Evolutionary conservation across 257 asterid genomes (phyloP).

Genomic region (Penstemon davidsonii): DNA sequence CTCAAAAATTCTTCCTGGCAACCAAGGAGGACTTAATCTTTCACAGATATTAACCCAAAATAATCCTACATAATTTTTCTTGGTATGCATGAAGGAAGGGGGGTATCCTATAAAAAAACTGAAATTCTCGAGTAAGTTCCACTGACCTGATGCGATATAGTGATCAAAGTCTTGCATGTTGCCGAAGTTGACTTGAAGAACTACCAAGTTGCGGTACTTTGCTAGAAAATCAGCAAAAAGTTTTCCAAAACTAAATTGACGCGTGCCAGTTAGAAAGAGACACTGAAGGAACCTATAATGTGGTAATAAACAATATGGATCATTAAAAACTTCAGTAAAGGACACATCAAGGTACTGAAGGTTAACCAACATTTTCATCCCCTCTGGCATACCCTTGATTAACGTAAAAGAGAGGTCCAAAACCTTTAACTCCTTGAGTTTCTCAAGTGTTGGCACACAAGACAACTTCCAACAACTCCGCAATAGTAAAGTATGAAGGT

Average conservation of each 20-base stretch:
- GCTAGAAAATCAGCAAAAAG: background rate
- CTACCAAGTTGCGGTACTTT: constrained; percentile 28
- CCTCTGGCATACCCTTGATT: too few species aligned
- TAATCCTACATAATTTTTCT: constrained; percentile 25
- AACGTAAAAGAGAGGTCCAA: constrained; percentile 26
- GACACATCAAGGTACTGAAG: too few species aligned
- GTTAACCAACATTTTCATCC: too few species aligned
- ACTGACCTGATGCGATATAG: constrained; percentile 26
- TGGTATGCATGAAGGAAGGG: constrained; percentile 7
- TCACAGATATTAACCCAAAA: constrained; percentile 16
- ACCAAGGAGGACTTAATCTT: constrained; percentile 13
- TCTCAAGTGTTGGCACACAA: constrained; percentile 25
- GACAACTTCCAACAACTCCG: constrained; percentile 40
- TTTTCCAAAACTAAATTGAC: background rate
- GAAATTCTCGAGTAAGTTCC: constrained; percentile 33
- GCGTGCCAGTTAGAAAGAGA: constrained; percentile 20
- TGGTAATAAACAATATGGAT: background rate
- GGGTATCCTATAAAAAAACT: constrained; percentile 32
- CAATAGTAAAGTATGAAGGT: constrained; percentile 32
- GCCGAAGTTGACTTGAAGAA: constrained; percentile 32
- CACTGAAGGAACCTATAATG: constrained; percentile 25
- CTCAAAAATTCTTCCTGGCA: constrained; percentile 25
- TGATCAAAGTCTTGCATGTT: constrained; percentile 25
- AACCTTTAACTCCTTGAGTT: constrained; percentile 31
- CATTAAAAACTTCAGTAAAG: background rate